Evolutionary conservation across 1,139 yeast species (phyloP).

Genomic region (Candida sp.): DNA sequence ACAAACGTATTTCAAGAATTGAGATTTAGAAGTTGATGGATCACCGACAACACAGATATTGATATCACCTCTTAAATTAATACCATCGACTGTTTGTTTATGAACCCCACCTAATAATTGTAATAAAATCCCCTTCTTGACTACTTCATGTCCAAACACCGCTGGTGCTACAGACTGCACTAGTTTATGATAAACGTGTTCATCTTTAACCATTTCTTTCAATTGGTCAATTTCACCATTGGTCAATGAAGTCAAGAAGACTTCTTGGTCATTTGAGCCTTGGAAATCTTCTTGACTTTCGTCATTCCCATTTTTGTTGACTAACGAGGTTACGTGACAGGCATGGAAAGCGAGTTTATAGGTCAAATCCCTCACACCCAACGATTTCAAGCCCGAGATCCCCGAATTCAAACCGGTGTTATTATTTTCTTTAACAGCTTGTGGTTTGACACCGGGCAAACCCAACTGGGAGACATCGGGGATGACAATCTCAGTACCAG

Average conservation of each 20-base stretch:
- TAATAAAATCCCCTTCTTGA: slow-evolving; percentile 86
- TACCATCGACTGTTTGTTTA: slow-evolving; percentile 91
- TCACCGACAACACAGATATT: slow-evolving; percentile 97
- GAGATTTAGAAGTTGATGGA: slow-evolving; percentile 97
- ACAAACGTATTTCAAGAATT: slow-evolving; percentile 90
- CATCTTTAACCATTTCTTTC: slow-evolving; percentile 89
- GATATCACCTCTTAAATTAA: slow-evolving; percentile 94
- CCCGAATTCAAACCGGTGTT: slow-evolving; percentile 66
- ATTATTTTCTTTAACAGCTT: slow-evolving; percentile 68
- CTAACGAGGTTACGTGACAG: slow-evolving; percentile 71
- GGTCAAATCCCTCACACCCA: slow-evolving; percentile 93
- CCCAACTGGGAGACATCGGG: slow-evolving; percentile 97
- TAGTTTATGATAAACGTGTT: slow-evolving; percentile 78
- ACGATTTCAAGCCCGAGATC: slow-evolving; percentile 77
- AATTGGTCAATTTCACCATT: slow-evolving; percentile 83
- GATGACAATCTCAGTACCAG: slow-evolving; percentile 93
- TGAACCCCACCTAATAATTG: slow-evolving; percentile 97
- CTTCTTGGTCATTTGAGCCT: slow-evolving; percentile 65
- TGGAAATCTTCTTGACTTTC: slow-evolving; percentile 38
- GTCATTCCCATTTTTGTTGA: slow-evolving; percentile 46
- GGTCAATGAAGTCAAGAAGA: slow-evolving; percentile 74
- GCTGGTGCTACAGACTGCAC: slow-evolving; percentile 96
- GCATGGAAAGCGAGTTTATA: slow-evolving; percentile 91
- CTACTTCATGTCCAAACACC: slow-evolving; percentile 93
- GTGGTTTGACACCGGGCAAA: slow-evolving; percentile 94